These are phyloP conservation scores for Arthrobotrys sinensis DNA, from an alignment of 2,329 filamentous ascomycete genomes.

Conservation along the genomic window DNA sequence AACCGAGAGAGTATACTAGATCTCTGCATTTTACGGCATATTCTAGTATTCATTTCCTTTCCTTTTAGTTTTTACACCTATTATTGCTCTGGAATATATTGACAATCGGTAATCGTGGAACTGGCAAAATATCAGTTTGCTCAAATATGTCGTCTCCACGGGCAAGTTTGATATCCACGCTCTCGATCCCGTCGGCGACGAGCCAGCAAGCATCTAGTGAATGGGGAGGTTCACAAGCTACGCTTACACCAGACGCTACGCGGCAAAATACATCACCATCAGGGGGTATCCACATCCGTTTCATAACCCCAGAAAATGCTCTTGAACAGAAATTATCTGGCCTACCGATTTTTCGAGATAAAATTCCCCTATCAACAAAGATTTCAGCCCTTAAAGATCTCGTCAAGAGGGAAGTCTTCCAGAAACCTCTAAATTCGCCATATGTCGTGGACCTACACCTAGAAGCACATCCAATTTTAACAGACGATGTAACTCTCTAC, in stretches of 20 bases:
- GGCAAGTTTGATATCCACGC: constrained; percentile 26
- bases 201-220: constrained; percentile 45
- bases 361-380: constrained; percentile 39
- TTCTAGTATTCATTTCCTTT: constrained; percentile 21
- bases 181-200: constrained; percentile 42
- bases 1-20: constrained; percentile 42
- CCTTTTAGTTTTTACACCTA: neutral
- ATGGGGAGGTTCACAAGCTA: constrained; percentile 59
- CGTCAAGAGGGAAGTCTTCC: constrained; percentile 50
- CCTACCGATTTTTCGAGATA: constrained; percentile 37
- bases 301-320: constrained; percentile 55
- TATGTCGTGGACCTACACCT: constrained; percentile 52
- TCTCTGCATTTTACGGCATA: constrained; percentile 15
- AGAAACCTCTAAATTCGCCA: constrained; percentile 29
- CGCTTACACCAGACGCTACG: constrained; percentile 38
- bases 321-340: constrained; percentile 49
- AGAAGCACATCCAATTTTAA: constrained; percentile 32
- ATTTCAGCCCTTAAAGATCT: constrained; percentile 45
- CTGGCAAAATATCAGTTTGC: neutral
- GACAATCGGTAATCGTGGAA: neutral
- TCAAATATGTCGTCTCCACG: constrained; percentile 40
- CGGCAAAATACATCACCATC: constrained; percentile 35
- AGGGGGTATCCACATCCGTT: constrained; percentile 44
- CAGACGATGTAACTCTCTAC: constrained; percentile 47
- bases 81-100: neutral